Evolutionary conservation across 2,329 filamentous ascomycete genomes (phyloP).

Genomic region (Botryosphaeria agaves): DNA sequence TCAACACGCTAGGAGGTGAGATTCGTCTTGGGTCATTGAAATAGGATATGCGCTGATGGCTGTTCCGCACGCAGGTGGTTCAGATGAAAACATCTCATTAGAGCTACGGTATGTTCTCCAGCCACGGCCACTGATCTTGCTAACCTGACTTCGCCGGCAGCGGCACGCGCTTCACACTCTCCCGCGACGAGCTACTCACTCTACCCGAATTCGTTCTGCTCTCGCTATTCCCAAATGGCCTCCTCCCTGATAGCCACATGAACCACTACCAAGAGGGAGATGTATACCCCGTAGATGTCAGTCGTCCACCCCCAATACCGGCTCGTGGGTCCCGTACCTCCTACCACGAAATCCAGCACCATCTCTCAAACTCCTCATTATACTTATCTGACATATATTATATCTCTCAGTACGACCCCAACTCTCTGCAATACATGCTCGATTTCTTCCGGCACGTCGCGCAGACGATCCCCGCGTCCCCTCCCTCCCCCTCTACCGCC

Average conservation of each 20-base stretch:
- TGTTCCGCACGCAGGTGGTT: constrained; percentile 55
- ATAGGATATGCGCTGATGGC: constrained; percentile 2
- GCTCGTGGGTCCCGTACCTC: background rate
- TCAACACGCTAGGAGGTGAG: constrained; percentile 74
- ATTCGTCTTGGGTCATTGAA: too few species aligned
- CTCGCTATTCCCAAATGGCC: constrained; percentile 95
- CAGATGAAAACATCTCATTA: constrained; percentile 88
- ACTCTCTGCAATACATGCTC: constrained; percentile 95
- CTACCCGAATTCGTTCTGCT: constrained; percentile 93
- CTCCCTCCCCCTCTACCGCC: constrained; percentile 43
- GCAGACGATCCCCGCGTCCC: constrained; percentile 74
- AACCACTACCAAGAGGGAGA: constrained; percentile 84
- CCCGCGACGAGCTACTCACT: constrained; percentile 84
- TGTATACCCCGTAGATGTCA: constrained; percentile 91
- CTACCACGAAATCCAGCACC: background rate
- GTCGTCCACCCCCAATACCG: constrained; percentile 19
- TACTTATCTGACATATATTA: constrained; percentile 39
- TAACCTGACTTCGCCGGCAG: constrained; percentile 29
- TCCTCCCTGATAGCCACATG: constrained; percentile 92
- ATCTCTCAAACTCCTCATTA: constrained; percentile 21
- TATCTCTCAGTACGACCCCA: constrained; percentile 72
- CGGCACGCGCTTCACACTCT: constrained; percentile 84
- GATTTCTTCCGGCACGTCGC: constrained; percentile 95
- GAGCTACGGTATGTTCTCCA: constrained; percentile 56
- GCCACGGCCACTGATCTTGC: constrained; percentile 7